These are phyloP conservation scores for Catharanthus roseus DNA, from an alignment of 257 asterid genomes.

Conservation along the genomic window DNA sequence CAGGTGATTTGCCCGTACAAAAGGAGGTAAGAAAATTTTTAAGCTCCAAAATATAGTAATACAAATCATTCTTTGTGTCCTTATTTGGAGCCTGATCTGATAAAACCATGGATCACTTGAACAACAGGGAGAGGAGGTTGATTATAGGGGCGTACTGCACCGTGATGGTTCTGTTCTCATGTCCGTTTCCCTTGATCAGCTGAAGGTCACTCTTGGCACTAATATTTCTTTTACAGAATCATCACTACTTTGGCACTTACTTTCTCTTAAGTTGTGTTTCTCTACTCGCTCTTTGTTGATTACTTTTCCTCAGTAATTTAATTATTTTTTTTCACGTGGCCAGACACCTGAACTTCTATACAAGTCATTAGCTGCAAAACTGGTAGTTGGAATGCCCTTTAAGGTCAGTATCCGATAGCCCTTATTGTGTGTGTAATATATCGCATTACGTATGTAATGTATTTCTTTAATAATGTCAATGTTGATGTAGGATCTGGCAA, in stretches of 20 bases:
- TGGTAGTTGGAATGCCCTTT: conserved; percentile 90
- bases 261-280: not conserved
- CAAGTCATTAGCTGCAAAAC: conserved; percentile 86
- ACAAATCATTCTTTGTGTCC: conserved; percentile 5
- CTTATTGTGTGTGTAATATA: conserved; percentile 7
- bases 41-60: not conserved
- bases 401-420: conserved; percentile 46
- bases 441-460: not conserved
- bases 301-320: conserved; percentile 9
- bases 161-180: conserved; percentile 98
- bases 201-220: conserved; percentile 53
- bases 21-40: conserved; percentile 55
- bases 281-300: not conserved
- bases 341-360: conserved; percentile 92
- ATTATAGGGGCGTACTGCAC: conserved; percentile 91
- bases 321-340: conserved; percentile 3
- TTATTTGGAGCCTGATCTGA: conserved; percentile 16
- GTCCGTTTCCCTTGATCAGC: conserved; percentile 88
- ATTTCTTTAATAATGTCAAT: conserved; percentile 16
- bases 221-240: not conserved
- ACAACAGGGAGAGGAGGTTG: conserved; percentile 93
- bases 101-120: conserved; percentile 3
- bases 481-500: conserved; percentile 75
- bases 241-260: not conserved
- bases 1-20: conserved; percentile 87